phyloP scores from a whole-genome alignment of 371 early-diverging fungal species.

The Gilbertella persicaria region DNA sequence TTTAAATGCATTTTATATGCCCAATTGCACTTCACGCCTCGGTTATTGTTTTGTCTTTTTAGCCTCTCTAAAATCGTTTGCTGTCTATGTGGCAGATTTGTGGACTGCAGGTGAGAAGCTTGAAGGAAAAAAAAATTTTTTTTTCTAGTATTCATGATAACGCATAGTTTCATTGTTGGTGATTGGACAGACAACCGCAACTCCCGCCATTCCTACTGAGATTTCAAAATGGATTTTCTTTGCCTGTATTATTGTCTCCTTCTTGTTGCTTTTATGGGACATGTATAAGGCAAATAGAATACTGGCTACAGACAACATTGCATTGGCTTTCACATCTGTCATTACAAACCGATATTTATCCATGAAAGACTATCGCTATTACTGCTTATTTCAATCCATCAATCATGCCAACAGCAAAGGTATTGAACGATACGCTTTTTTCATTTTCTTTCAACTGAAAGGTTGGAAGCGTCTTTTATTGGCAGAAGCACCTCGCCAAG shows the following conservation, averaged over 20 bases:
- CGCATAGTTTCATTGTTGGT: constrained; percentile 24
- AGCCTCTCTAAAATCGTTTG: constrained; percentile 68
- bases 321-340: constrained; percentile 74
- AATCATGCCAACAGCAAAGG: constrained; percentile 56
- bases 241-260: constrained; percentile 68
- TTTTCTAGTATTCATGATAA: not conserved
- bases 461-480: constrained; percentile 87
- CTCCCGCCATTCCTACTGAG: constrained; percentile 34
- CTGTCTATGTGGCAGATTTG: constrained; percentile 79
- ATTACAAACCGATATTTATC: constrained; percentile 70
- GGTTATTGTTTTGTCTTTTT: constrained; percentile 68
- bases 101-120: constrained; percentile 56
- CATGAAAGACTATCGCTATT: constrained; percentile 69
- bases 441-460: constrained; percentile 82
- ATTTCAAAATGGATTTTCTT: constrained; percentile 66
- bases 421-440: constrained; percentile 77
- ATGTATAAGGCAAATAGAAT: constrained; percentile 69
- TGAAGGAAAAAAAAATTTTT: not conserved
- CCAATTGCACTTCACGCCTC: constrained; percentile 43
- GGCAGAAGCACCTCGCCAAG: constrained; percentile 86
- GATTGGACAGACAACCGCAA: constrained; percentile 19
- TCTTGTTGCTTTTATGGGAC: constrained; percentile 74
- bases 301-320: constrained; percentile 69
- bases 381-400: constrained; percentile 80
- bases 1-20: constrained; percentile 73